Conservation (phyloP, 75 land plant species). For the Selaginella moellendorffii region DNA sequence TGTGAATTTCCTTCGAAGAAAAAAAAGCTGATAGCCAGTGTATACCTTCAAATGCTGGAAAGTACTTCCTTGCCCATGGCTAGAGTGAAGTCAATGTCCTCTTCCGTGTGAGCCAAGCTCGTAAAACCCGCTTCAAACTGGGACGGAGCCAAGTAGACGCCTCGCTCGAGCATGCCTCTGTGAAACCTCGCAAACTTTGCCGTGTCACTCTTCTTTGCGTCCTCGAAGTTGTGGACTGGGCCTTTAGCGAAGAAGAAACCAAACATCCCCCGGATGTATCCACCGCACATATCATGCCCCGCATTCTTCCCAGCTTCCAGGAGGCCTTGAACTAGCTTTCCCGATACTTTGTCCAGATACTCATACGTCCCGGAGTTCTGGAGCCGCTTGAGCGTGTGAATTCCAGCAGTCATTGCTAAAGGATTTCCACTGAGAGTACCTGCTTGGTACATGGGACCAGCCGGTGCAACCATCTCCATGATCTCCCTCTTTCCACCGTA, state of each 20-base stretch:
- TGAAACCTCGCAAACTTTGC: slow-evolving; percentile 81
- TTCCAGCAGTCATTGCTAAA: slow-evolving; percentile 97
- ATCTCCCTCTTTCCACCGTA: slow-evolving; percentile 88
- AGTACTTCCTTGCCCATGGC: slow-evolving; percentile 76
- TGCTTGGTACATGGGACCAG: slow-evolving; percentile 98
- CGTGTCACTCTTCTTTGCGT: slow-evolving; percentile 95
- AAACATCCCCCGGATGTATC: slow-evolving; percentile 83
- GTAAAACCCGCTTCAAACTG: slow-evolving; percentile 98
- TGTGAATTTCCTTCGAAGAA: too few species aligned
- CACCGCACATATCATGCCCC: slow-evolving; percentile 84
- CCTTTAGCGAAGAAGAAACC: slow-evolving; percentile 90
- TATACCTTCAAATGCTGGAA: slow-evolving; percentile 2
- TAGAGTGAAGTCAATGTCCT: slow-evolving; percentile 71
- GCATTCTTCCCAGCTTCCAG: slow-evolving; percentile 58
- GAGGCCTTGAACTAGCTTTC: slow-evolving; percentile 52
- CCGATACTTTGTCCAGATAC: slow-evolving; percentile 61
- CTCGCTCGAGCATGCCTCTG: slow-evolving; percentile 87
- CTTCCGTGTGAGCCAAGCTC: slow-evolving; percentile 67
- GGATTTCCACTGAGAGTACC: slow-evolving; percentile 97
- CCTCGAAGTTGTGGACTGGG: slow-evolving; percentile 71
- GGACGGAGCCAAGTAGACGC: slow-evolving; percentile 93
- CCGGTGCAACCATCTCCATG: slow-evolving; percentile 99
- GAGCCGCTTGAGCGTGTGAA: slow-evolving; percentile 67
- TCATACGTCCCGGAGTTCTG: slow-evolving; percentile 61
- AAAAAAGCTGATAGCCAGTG: too few species aligned